phyloP scores from a whole-genome alignment of 257 asterid genomes.

The Coffea canephora region DNA sequence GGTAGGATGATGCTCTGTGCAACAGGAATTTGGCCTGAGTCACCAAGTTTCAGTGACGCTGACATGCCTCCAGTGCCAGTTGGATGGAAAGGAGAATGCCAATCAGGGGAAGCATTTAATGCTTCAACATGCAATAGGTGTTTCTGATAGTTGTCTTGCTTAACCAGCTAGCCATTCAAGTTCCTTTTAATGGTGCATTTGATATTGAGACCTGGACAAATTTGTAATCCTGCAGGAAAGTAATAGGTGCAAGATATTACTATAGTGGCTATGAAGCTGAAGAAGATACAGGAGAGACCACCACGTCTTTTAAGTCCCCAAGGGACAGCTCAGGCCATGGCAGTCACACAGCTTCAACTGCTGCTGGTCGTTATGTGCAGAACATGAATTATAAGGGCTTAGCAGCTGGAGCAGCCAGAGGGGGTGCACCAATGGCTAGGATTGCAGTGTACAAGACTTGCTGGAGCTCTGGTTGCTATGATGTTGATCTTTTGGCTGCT shows the following conservation, averaged over 20 bases:
- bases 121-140: constrained; percentile 86
- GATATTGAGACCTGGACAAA: background rate
- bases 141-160: constrained; percentile 14
- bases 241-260: constrained; percentile 90
- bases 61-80: constrained; percentile 84
- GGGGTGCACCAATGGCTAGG: constrained; percentile 92
- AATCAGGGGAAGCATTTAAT: constrained; percentile 84
- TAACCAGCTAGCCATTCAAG: constrained; percentile 3
- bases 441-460: constrained; percentile 88
- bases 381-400: constrained; percentile 77
- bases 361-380: constrained; percentile 78
- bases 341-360: constrained; percentile 90
- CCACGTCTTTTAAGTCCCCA: constrained; percentile 55
- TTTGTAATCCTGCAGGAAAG: constrained; percentile 53
- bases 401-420: constrained; percentile 87
- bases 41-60: constrained; percentile 78
- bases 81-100: constrained; percentile 90
- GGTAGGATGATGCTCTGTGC: background rate
- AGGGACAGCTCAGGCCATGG: constrained; percentile 92
- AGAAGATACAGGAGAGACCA: constrained; percentile 43
- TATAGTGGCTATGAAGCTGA: constrained; percentile 79
- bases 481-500: constrained; percentile 87
- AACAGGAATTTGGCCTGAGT: constrained; percentile 96
- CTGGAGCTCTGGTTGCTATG: constrained; percentile 84
- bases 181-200: background rate